Conservation (phyloP, 108 stramenopile genomes). For the Chaetoceros muelleri region DNA sequence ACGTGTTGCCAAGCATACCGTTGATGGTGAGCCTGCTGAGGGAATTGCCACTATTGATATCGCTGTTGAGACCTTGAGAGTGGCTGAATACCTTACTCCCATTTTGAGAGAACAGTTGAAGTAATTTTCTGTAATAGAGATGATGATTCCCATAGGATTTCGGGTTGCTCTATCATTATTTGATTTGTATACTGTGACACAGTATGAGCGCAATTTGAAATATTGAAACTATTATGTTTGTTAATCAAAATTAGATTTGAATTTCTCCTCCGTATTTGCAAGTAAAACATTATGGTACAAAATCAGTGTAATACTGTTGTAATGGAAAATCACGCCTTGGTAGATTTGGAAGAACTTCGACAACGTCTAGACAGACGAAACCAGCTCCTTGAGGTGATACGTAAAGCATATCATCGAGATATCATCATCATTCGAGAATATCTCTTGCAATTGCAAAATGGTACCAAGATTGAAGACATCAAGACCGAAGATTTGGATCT, state of each 20-base stretch:
- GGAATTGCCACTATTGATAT: conserved; percentile 80
- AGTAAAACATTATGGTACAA: not conserved
- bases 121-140: conserved; percentile 13
- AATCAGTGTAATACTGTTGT: not conserved
- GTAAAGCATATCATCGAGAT: conserved; percentile 36
- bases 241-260: not conserved
- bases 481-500: not conserved
- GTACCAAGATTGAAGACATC: not conserved
- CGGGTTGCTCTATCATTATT: too few relatives aligned
- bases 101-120: conserved; percentile 69
- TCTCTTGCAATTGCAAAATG: conserved; percentile 10
- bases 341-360: conserved; percentile 18
- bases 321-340: too few relatives aligned
- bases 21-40: conserved; percentile 53
- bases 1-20: conserved; percentile 66
- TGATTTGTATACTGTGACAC: too few relatives aligned
- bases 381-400: conserved; percentile 24
- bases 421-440: conserved; percentile 26
- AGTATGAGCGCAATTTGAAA: not conserved
- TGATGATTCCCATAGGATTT: too few relatives aligned
- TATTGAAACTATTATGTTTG: not conserved
- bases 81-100: conserved; percentile 81
- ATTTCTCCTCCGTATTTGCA: not conserved
- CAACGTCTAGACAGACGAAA: conserved; percentile 24
- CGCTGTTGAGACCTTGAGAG: conserved; percentile 82